These are phyloP conservation scores for Fusarium kyushuense DNA, from an alignment of 2,329 filamentous ascomycete species.

Conservation along the genomic window DNA sequence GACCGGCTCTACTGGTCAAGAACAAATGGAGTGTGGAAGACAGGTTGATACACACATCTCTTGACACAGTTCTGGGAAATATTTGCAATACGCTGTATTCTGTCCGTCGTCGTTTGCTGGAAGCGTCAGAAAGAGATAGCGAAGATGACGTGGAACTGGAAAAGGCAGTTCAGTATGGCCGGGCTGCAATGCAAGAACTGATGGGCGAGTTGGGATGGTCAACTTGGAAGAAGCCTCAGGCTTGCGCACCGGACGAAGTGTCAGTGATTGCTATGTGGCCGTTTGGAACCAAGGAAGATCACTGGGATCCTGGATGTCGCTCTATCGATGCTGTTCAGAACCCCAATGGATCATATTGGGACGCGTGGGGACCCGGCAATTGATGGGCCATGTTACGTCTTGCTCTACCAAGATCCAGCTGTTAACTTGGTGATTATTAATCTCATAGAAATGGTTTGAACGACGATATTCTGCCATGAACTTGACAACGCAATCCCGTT, in stretches of 20 bases:
- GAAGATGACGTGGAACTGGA: slow-evolving; percentile 15
- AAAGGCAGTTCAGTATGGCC: slow-evolving; percentile 35
- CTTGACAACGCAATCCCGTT: slow-evolving; percentile 4
- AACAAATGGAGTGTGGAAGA: slow-evolving; percentile 57
- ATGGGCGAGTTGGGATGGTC: slow-evolving; percentile 68
- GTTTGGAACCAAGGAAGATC: slow-evolving; percentile 65
- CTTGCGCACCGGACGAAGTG: slow-evolving; percentile 66
- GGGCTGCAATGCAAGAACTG: slow-evolving; percentile 49
- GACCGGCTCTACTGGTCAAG: slow-evolving; percentile 42
- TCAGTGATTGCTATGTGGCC: slow-evolving; percentile 76
- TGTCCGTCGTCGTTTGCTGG: slow-evolving; percentile 38
- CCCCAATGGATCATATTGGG: slow-evolving; percentile 44
- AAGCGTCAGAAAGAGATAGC: slow-evolving; percentile 24
- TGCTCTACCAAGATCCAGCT: slow-evolving; percentile 12
- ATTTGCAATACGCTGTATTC: slow-evolving; percentile 55
- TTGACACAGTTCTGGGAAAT: slow-evolving; percentile 54
- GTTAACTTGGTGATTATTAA: slow-evolving; percentile 35
- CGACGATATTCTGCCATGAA: not conserved
- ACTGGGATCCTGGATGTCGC: slow-evolving; percentile 55
- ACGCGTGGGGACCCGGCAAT: not conserved
- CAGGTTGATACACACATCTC: slow-evolving; percentile 58
- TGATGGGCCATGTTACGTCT: not conserved
- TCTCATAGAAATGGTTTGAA: slow-evolving; percentile 31
- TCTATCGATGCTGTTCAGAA: slow-evolving; percentile 44
- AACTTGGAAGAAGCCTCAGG: slow-evolving; percentile 67